These are phyloP conservation scores for Bryopsis sp. DNA, from an alignment of 139 green algal genomes.

Conservation along the genomic window DNA sequence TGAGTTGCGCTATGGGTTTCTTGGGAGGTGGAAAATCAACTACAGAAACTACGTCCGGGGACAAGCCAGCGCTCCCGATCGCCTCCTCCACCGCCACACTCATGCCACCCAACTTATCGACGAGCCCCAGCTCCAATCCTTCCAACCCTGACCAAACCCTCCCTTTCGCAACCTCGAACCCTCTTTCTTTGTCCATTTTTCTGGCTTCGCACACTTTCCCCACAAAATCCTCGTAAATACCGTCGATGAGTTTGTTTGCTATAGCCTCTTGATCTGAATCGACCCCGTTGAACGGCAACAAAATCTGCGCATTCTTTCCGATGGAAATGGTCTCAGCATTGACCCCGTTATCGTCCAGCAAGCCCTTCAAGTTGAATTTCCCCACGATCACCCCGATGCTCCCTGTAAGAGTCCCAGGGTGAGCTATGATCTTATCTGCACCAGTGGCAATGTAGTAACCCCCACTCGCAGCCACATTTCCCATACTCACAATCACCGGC, in stretches of 20 bases:
- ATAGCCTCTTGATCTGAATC: background rate
- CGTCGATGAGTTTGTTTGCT: background rate
- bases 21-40: background rate
- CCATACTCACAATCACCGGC: conserved; percentile 12
- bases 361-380: conserved; percentile 11
- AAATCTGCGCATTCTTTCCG: conserved; percentile 20
- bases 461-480: conserved; percentile 8
- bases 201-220: background rate
- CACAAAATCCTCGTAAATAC: background rate
- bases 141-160: background rate
- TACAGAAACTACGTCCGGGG: background rate
- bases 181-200: background rate
- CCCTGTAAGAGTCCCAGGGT: conserved; percentile 10
- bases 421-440: conserved; percentile 2
- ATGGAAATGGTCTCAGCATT: background rate
- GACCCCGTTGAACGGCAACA: background rate
- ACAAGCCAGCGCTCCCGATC: background rate
- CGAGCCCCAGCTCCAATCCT: background rate
- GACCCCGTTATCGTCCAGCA: conserved; percentile 1
- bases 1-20: too few species aligned
- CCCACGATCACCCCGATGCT: conserved; percentile 11
- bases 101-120: conserved; percentile 5
- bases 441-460: conserved; percentile 7
- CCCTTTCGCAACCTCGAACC: background rate
- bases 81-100: background rate